These are phyloP conservation scores for Orbilia quercus DNA, from an alignment of 2,329 filamentous ascomycete species.

Conservation along the genomic window DNA sequence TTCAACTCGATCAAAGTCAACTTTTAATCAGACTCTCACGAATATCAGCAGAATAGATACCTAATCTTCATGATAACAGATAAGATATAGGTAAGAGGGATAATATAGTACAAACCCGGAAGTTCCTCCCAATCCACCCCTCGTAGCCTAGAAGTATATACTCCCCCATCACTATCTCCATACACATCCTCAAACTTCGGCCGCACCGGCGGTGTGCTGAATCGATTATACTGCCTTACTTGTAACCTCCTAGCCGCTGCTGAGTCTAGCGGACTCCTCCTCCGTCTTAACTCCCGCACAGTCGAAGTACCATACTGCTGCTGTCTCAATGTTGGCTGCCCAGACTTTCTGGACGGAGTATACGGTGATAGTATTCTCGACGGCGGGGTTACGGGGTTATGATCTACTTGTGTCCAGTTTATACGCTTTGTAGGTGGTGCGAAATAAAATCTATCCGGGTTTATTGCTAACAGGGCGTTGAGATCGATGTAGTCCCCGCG, in stretches of 20 bases:
- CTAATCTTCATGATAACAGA: no score
- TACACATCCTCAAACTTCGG: conserved; percentile 5
- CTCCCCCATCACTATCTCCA: background rate
- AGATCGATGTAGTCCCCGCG: no score
- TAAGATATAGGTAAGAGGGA: no score
- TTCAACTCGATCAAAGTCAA: no score
- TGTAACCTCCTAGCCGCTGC: background rate
- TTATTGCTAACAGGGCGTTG: no score
- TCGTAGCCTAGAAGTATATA: background rate
- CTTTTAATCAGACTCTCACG: no score
- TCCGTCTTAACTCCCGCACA: background rate
- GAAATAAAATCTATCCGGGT: no score
- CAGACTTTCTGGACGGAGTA: background rate
- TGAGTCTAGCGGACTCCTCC: background rate
- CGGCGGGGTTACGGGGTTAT: conserved; percentile 14
- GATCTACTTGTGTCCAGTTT: background rate
- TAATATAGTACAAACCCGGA: conserved; percentile 9
- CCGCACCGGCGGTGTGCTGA: conserved; percentile 15
- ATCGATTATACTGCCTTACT: background rate
- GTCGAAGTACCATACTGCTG: conserved; percentile 1
- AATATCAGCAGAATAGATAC: background rate
- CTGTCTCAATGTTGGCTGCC: conserved; percentile 4
- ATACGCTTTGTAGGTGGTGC: no score
- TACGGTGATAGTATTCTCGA: conserved; percentile 18
- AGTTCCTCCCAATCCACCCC: conserved; percentile 15